These are phyloP conservation scores for Scleroderma bovista DNA, from an alignment of 768 basidiomycete species.

Conservation along the genomic window DNA sequence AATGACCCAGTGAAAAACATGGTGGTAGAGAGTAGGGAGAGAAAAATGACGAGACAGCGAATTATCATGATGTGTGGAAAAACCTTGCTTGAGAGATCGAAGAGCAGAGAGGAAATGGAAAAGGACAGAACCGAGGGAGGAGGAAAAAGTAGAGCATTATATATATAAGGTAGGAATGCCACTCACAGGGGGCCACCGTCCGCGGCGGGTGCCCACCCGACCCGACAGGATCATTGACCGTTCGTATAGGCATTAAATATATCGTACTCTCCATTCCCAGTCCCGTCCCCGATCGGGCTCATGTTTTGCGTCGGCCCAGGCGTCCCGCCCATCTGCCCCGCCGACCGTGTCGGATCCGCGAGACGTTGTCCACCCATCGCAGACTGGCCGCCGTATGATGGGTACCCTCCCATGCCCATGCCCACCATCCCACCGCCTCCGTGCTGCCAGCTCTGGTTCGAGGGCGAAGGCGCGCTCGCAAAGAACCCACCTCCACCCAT, in stretches of 20 bases:
- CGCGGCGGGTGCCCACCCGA: slow-evolving; percentile 16
- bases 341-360: slow-evolving; percentile 32
- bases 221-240: slow-evolving; percentile 28
- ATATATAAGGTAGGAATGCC: slow-evolving; percentile 5
- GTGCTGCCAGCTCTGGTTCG: slow-evolving; percentile 26
- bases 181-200: slow-evolving; percentile 1
- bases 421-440: slow-evolving; percentile 21
- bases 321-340: slow-evolving; percentile 45
- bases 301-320: slow-evolving; percentile 37
- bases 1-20: no score
- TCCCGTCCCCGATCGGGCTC: slow-evolving; percentile 37
- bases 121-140: slow-evolving; percentile 13
- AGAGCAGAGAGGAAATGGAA: background rate
- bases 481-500: slow-evolving; percentile 17
- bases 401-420: slow-evolving; percentile 15
- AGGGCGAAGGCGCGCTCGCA: slow-evolving; percentile 19
- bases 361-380: slow-evolving; percentile 15
- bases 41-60: background rate
- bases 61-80: background rate
- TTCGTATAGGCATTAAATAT: slow-evolving; percentile 58
- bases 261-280: slow-evolving; percentile 46
- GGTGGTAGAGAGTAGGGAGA: no score
- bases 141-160: slow-evolving; percentile 5
- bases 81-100: background rate
- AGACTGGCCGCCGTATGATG: slow-evolving; percentile 24